Conservation (phyloP, 2,329 filamentous ascomycete species). For the Microcera coccophila region DNA sequence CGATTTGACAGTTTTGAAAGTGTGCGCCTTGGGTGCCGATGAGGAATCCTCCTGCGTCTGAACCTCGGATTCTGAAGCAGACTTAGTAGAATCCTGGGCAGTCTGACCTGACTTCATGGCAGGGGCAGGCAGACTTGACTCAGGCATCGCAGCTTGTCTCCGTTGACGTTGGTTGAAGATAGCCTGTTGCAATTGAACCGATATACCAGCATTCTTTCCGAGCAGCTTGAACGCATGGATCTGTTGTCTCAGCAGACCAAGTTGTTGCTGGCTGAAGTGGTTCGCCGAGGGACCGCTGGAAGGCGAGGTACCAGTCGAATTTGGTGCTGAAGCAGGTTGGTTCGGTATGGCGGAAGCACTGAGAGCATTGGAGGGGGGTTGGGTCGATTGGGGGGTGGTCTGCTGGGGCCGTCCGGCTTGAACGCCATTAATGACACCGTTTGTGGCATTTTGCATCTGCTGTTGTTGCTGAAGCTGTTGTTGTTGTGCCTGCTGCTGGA, state of each 20-base stretch:
- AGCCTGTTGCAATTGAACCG: slow-evolving; percentile 72
- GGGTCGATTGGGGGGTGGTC: slow-evolving; percentile 29
- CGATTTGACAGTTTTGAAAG: slow-evolving; percentile 70
- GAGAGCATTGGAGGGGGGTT: slow-evolving; percentile 33
- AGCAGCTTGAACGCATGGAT: slow-evolving; percentile 89
- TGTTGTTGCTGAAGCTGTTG: slow-evolving; percentile 48
- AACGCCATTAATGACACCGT: slow-evolving; percentile 52
- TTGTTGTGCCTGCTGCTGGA: slow-evolving; percentile 44
- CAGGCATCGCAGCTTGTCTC: slow-evolving; percentile 49
- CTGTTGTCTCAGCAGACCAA: slow-evolving; percentile 74
- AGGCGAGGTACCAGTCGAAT: slow-evolving; percentile 30
- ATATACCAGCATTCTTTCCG: slow-evolving; percentile 80
- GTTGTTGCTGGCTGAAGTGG: slow-evolving; percentile 74
- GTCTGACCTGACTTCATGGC: slow-evolving; percentile 27
- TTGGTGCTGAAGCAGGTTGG: slow-evolving; percentile 29
- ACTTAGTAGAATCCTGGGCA: slow-evolving; percentile 35
- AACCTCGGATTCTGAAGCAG: slow-evolving; percentile 36
- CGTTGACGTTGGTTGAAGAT: slow-evolving; percentile 73
- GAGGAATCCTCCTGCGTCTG: slow-evolving; percentile 31
- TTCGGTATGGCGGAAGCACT: slow-evolving; percentile 38
- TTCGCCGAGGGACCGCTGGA: slow-evolving; percentile 37
- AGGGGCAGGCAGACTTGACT: slow-evolving; percentile 39
- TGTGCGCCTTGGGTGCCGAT: slow-evolving; percentile 40
- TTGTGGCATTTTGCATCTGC: slow-evolving; percentile 52
- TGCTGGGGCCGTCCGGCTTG: slow-evolving; percentile 40